phyloP scores from a whole-genome alignment of 768 basidiomycete genomes.

The Cantharellus cinnabarinus region DNA sequence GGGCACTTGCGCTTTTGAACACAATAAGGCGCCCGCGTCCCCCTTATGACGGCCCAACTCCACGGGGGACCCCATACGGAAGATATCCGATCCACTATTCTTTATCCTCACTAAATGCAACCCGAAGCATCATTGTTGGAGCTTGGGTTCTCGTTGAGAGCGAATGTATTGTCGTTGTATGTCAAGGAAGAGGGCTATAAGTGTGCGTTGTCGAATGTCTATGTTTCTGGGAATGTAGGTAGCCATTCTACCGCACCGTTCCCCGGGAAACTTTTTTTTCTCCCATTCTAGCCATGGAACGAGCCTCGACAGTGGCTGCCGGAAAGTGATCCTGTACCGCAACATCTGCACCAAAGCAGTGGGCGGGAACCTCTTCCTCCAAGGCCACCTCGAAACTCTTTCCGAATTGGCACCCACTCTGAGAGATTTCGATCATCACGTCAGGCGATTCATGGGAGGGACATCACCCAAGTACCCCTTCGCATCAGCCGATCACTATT shows the following conservation, averaged over 20 bases:
- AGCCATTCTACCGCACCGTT: no score
- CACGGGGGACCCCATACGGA: conserved; percentile 83
- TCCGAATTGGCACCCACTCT: neutral
- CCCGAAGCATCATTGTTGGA: conserved; percentile 71
- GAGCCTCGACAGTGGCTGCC: conserved; percentile 3
- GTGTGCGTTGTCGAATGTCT: conserved; percentile 42
- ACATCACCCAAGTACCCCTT: no score
- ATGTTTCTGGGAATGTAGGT: conserved; percentile 57
- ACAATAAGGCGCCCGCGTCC: conserved; percentile 54
- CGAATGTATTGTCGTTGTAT: conserved; percentile 78
- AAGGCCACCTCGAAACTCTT: conserved; percentile 1
- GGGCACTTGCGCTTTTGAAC: no score
- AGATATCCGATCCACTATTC: conserved; percentile 64
- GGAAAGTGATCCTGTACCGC: conserved; percentile 9
- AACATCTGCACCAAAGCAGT: conserved; percentile 12
- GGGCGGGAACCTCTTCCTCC: conserved; percentile 13
- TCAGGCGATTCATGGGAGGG: no score
- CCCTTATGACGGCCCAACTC: conserved; percentile 60
- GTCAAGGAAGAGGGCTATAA: conserved; percentile 59
- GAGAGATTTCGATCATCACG: no score
- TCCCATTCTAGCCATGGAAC: conserved; percentile 2
- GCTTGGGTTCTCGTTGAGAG: conserved; percentile 84
- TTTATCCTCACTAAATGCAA: conserved; percentile 49
- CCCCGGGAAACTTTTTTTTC: no score
- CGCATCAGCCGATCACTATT: no score